Percentiles rank a stretch among this genome's conserved stretches.
phyloP scores from a whole-genome alignment of 441 rosid genomes.

The Croton setiger region DNA sequence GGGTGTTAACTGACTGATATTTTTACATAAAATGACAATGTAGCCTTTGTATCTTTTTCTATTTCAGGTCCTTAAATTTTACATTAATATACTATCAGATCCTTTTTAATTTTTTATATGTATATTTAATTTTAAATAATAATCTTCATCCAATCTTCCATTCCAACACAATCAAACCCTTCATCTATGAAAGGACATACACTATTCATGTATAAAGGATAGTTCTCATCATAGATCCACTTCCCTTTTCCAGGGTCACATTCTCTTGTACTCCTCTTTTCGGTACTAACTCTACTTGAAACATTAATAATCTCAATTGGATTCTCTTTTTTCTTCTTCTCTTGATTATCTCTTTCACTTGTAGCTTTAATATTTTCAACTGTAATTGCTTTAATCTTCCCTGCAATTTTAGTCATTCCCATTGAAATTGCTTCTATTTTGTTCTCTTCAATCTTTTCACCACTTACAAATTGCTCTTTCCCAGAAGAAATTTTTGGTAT shows the following conservation, averaged over 20 bases:
- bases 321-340: slow-evolving; percentile 23
- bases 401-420: slow-evolving; percentile 23
- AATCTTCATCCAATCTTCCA: slow-evolving; percentile 63
- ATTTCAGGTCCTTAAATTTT: too few relatives aligned
- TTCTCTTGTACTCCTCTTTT: slow-evolving; percentile 23
- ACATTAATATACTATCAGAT: too few relatives aligned
- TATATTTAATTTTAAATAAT: too few relatives aligned
- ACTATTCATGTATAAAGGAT: slow-evolving; percentile 51
- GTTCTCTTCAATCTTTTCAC: slow-evolving; percentile 24
- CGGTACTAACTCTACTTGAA: slow-evolving; percentile 21
- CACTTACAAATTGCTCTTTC: slow-evolving; percentile 21
- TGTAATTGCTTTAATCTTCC: slow-evolving; percentile 18
- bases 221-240: slow-evolving; percentile 75
- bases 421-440: slow-evolving; percentile 16
- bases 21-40: too few relatives aligned
- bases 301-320: slow-evolving; percentile 15
- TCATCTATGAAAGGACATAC: slow-evolving; percentile 87
- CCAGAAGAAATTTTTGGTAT: slow-evolving; percentile 16
- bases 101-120: too few relatives aligned
- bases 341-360: slow-evolving; percentile 20
- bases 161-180: slow-evolving; percentile 75
- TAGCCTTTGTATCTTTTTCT: too few relatives aligned
- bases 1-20: too few relatives aligned
- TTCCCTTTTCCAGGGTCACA: slow-evolving; percentile 71
- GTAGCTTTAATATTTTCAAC: slow-evolving; percentile 25